Conservation (phyloP, 2,329 filamentous ascomycete genomes). For the Albophoma yamanashiensis region DNA sequence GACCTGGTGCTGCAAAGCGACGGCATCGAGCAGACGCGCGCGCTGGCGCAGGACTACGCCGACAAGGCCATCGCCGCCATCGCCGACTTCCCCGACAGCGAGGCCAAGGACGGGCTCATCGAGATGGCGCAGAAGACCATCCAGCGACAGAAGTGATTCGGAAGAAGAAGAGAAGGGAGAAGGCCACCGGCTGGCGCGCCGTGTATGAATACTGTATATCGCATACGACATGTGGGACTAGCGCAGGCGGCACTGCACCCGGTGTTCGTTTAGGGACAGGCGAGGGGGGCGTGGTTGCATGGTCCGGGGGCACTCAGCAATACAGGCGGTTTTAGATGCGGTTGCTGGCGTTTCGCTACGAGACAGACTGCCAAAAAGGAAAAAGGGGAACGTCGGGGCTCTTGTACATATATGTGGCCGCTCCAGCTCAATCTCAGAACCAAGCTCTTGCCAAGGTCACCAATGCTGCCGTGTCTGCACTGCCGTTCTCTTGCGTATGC, state of each 20-base stretch:
- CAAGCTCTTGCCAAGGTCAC: background rate
- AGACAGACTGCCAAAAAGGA: background rate
- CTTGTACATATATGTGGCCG: background rate
- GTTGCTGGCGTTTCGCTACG: background rate
- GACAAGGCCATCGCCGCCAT: conserved; percentile 84
- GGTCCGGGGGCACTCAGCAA: background rate
- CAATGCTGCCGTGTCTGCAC: background rate
- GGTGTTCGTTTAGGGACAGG: background rate
- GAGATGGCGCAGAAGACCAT: conserved; percentile 93
- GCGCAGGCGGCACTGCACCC: background rate
- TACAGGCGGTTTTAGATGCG: background rate
- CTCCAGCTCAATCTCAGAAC: background rate
- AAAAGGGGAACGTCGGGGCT: background rate
- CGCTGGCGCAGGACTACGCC: conserved; percentile 81
- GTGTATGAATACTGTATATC: conserved; percentile 12
- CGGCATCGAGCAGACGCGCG: conserved; percentile 85
- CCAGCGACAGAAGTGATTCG: conserved; percentile 68
- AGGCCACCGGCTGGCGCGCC: background rate
- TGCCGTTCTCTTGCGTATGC: background rate
- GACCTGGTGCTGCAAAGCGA: conserved; percentile 73
- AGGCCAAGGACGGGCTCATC: conserved; percentile 81
- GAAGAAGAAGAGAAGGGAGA: background rate
- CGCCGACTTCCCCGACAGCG: conserved; percentile 76
- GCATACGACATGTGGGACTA: background rate
- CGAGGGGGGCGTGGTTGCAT: background rate